Conservation (phyloP, 1,139 yeast species). For the Sugiyamaella xylanicola region DNA sequence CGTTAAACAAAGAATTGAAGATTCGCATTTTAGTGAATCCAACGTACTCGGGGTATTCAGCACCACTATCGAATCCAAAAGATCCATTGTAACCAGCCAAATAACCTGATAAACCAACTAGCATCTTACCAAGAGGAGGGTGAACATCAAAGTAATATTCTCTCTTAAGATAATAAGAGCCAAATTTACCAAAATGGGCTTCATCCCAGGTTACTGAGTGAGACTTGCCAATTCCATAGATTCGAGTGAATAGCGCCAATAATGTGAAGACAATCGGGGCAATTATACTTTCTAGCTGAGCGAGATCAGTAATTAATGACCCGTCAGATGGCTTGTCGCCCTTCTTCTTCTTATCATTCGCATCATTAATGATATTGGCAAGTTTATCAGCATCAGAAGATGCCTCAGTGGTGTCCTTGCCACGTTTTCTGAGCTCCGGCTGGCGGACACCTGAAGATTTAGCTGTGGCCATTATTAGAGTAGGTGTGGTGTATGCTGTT, state of each 20-base stretch:
- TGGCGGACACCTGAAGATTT: constrained; percentile 17
- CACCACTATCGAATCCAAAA: constrained; percentile 92
- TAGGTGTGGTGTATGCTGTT: no score
- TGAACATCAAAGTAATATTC: constrained; percentile 79
- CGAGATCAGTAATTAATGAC: constrained; percentile 14
- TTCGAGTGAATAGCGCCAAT: constrained; percentile 66
- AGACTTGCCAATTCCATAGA: constrained; percentile 64
- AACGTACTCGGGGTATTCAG: constrained; percentile 78
- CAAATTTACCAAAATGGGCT: constrained; percentile 76
- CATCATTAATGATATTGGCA: constrained; percentile 4
- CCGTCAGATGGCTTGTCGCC: constrained; percentile 1
- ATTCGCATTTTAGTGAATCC: constrained; percentile 91
- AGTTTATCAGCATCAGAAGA: constrained; percentile 4
- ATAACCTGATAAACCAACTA: constrained; percentile 92
- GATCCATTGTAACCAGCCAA: constrained; percentile 95
- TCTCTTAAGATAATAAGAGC: constrained; percentile 45
- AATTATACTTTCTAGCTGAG: constrained; percentile 47
- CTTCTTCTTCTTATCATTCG: constrained; percentile 5
- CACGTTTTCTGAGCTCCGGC: constrained; percentile 14
- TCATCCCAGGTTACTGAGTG: constrained; percentile 91
- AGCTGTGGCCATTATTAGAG: constrained; percentile 10
- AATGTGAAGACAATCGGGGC: constrained; percentile 62
- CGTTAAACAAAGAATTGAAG: constrained; percentile 89
- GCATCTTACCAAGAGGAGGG: constrained; percentile 97
- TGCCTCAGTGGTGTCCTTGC: background rate